phyloP scores from a whole-genome alignment of 305 asterid species.

The Solanum aculeatissimum region DNA sequence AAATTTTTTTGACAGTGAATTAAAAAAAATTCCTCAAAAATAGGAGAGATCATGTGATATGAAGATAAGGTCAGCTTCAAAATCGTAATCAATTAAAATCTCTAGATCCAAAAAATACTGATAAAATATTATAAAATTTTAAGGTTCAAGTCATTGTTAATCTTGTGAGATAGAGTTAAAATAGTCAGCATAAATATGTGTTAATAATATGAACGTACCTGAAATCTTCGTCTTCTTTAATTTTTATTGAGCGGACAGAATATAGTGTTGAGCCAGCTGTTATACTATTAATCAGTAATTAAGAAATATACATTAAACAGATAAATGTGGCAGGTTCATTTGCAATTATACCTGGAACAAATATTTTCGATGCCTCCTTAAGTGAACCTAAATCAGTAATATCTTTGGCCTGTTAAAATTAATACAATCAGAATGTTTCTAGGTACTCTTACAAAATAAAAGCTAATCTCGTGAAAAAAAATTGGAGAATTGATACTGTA shows the following conservation, averaged over 20 bases:
- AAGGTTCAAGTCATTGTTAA: neutral
- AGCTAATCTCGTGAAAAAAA: neutral
- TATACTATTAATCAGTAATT: conserved; percentile 1
- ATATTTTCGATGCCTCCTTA: conserved; percentile 80
- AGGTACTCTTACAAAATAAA: neutral
- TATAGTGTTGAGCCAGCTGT: conserved; percentile 65
- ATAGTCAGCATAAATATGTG: neutral
- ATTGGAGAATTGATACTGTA: neutral
- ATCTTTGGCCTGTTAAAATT: conserved; percentile 69
- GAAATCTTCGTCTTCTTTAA: conserved; percentile 84
- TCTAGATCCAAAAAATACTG: too few species aligned
- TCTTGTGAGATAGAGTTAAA: neutral
- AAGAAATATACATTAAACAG: neutral
- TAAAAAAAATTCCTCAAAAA: neutral
- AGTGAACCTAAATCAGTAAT: conserved; percentile 80
- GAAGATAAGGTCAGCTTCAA: neutral
- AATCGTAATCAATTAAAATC: neutral
- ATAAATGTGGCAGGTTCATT: neutral
- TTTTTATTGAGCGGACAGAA: conserved; percentile 68
- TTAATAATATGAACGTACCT: conserved; percentile 34
- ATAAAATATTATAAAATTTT: too few species aligned
- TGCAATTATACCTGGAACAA: conserved; percentile 69
- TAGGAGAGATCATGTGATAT: neutral
- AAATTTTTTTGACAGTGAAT: neutral
- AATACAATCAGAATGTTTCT: neutral